Percentiles rank a stretch among this genome's conserved stretches.
phyloP scores from a whole-genome alignment of 805 yeast species.

The Cyberlindnera euphorbiiphila region DNA sequence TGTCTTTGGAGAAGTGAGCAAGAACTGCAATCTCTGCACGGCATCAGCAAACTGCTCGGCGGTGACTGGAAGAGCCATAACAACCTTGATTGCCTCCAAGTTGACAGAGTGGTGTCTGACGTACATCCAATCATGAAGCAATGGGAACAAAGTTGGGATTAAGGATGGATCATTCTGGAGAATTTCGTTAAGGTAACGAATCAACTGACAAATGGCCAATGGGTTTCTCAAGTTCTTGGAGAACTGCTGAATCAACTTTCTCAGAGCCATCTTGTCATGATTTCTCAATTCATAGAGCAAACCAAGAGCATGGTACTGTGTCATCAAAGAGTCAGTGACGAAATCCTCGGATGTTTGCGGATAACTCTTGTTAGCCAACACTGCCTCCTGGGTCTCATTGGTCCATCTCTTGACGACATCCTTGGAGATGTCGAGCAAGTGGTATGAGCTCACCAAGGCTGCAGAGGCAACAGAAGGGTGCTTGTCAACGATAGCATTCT shows the following conservation, averaged over 20 bases:
- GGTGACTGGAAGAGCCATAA: conserved; percentile 39
- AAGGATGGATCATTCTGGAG: conserved; percentile 68
- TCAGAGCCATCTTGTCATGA: conserved; percentile 90
- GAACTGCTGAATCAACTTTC: conserved; percentile 83
- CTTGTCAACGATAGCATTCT: conserved; percentile 86
- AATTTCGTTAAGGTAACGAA: conserved; percentile 73
- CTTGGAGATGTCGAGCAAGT: conserved; percentile 81
- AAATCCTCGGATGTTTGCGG: conserved; percentile 40
- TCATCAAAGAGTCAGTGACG: conserved; percentile 71
- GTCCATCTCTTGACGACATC: conserved; percentile 93
- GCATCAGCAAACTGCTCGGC: conserved; percentile 69
- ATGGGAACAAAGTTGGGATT: conserved; percentile 51
- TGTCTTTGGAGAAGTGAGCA: conserved; percentile 83
- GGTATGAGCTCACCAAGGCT: conserved; percentile 89
- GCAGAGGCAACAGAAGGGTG: conserved; percentile 89
- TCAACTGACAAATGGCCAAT: conserved; percentile 79
- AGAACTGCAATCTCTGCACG: conserved; percentile 65
- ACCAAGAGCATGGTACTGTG: conserved; percentile 96
- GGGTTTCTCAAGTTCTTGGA: conserved; percentile 67
- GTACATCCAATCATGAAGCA: conserved; percentile 65
- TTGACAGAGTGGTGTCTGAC: conserved; percentile 87
- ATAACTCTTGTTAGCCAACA: conserved; percentile 45
- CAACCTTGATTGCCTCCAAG: conserved; percentile 79
- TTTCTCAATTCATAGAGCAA: conserved; percentile 81
- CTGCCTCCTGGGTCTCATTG: conserved; percentile 92